phyloP scores from a whole-genome alignment of 805 yeast species.

The Kodamaea neixiangensis region DNA sequence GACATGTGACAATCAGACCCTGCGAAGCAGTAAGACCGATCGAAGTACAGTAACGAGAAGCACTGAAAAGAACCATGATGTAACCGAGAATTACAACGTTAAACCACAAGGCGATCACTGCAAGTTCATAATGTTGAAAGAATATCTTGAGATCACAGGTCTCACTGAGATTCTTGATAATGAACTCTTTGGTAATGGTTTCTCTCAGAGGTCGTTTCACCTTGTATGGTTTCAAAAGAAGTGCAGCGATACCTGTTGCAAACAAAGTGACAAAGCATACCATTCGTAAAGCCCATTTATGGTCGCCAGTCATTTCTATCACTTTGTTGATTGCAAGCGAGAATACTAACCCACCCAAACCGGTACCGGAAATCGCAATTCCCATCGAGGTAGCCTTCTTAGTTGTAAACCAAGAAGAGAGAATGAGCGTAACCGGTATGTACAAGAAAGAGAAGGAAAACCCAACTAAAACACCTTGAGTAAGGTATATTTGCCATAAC shows the following conservation, averaged over 20 bases:
- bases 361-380: constrained; percentile 49
- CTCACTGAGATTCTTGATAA: constrained; percentile 12
- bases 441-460: constrained; percentile 47
- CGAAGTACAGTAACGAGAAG: constrained; percentile 40
- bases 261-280: constrained; percentile 35
- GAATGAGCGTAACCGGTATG: constrained; percentile 44
- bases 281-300: constrained; percentile 46
- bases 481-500: constrained; percentile 52
- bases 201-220: constrained; percentile 23
- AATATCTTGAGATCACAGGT: constrained; percentile 33
- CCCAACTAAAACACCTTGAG: constrained; percentile 55
- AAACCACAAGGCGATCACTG: constrained; percentile 34
- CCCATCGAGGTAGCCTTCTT: constrained; percentile 51
- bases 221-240: constrained; percentile 49
- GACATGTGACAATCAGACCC: constrained; percentile 35
- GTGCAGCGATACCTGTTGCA: constrained; percentile 36
- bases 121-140: constrained; percentile 25
- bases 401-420: constrained; percentile 52
- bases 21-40: constrained; percentile 45
- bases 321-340: constrained; percentile 45
- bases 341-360: constrained; percentile 53
- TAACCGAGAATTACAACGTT: constrained; percentile 40
- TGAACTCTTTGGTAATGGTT: constrained; percentile 22
- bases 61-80: constrained; percentile 35
- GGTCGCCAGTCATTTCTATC: constrained; percentile 42